Evolutionary conservation across 2,329 filamentous ascomycete species (phyloP), one percentile per base, ranked within the genome.

Genomic region (Parasarocladium wereldwijsianum): DNA sequence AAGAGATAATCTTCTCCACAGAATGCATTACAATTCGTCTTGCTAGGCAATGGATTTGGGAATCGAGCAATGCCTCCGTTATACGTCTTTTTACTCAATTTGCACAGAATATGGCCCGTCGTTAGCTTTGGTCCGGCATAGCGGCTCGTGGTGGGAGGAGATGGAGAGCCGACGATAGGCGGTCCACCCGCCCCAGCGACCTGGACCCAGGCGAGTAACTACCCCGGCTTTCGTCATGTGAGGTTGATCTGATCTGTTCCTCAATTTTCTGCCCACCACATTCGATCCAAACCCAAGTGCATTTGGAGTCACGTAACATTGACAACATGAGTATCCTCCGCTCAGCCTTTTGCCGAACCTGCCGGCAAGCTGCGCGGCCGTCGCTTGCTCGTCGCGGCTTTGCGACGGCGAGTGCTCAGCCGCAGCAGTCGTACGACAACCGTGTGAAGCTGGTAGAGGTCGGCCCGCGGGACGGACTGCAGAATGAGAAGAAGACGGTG

Each of bases 381-480:
- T 29, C 22, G 4, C 12, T 15, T 17, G 6, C 43, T 33, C 43
- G 46, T 26, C 46, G 58, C 29, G 45, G 48, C 25, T 51, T 59
- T 36, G 57, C 58, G 27, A 60, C 58, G n/a, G 52, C 56, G 21
- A 50, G 43, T 32, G 34, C 41, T 31, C 38, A 38, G 24, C 38
- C 36, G 17, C 41, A 36, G 28, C 29, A 39, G 17, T 37, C 45
- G 26, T 42, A 45, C 34, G 55, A 61, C 45, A 63, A 58, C 44
- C 50, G 44, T 35, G 64, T 73, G 36, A 66, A 62, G 52, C 74
- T 92, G 22, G 76, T 90, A 37, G 83, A 92, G 57, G 83, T 92
- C 37, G 82, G 81, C 7, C 82, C 83, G 19, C 66, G 83, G 39
- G 83, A 92, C 58, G 83, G 83, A n/a, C 57, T 92, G 31, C 83